These are phyloP conservation scores for Symbiotaphrina buchneri DNA, from an alignment of 495 filamentous ascomycete genomes.

Conservation along the genomic window DNA sequence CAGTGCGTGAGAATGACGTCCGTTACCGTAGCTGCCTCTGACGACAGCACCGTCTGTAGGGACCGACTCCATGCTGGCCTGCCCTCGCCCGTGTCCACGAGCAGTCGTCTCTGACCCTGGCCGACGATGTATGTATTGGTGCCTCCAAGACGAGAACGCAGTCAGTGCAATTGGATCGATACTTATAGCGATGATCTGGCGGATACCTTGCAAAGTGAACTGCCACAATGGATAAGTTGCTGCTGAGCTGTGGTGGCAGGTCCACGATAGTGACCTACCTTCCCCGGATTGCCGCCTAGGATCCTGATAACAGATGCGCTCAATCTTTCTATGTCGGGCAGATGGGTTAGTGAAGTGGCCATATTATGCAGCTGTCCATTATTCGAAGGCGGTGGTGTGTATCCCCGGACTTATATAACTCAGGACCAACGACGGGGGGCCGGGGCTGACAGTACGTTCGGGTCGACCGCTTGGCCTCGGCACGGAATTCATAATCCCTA, in stretches of 20 bases:
- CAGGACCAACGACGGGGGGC: no score
- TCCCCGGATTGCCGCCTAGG: conserved; percentile 61
- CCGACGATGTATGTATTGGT: conserved; percentile 82
- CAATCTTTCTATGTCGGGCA: conserved; percentile 44
- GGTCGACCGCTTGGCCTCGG: no score
- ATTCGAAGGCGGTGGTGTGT: no score
- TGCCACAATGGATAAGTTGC: conserved; percentile 4
- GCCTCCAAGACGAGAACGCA: conserved; percentile 21
- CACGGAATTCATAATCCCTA: no score
- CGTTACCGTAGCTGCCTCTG: conserved; percentile 41
- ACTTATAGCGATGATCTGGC: not conserved
- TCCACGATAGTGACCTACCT: conserved; percentile 19
- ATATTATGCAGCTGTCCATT: no score
- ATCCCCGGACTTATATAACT: no score
- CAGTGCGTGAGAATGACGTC: conserved; percentile 64
- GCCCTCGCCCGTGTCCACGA: conserved; percentile 68
- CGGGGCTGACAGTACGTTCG: no score
- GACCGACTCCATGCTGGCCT: conserved; percentile 25
- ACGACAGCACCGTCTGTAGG: conserved; percentile 35
- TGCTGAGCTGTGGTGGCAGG: not conserved
- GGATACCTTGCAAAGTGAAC: conserved; percentile 26
- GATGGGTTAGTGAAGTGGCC: conserved; percentile 22
- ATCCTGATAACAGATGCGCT: conserved; percentile 47
- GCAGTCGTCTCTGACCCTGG: conserved; percentile 36
- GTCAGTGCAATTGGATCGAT: not conserved